Percentiles rank a stretch among this genome's conserved stretches.
Evolutionary conservation across 371 early-diverging fungal genomes (phyloP).

Genomic region (Mortierella sp.): DNA sequence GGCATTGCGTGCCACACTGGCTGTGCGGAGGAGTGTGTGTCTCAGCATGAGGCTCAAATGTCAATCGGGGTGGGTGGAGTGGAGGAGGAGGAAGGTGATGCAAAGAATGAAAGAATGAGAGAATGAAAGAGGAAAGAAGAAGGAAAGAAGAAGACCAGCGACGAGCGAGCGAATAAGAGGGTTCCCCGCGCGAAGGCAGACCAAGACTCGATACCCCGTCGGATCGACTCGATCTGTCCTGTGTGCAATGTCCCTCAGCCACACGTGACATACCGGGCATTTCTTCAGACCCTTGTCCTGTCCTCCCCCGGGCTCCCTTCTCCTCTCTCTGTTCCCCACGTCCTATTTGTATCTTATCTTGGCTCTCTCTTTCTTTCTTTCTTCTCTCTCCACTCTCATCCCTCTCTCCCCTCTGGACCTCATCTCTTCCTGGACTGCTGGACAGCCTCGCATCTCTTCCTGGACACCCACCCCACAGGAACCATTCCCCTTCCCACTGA

Average conservation of each 20-base stretch:
- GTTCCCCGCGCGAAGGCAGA: conserved; percentile 23
- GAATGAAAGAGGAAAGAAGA: neutral
- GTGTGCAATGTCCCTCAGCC: too few species aligned
- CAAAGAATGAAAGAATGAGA: neutral
- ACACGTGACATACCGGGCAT: too few species aligned
- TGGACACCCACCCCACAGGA: too few species aligned
- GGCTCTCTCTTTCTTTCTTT: neutral
- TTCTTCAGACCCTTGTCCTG: too few species aligned
- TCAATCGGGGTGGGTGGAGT: neutral
- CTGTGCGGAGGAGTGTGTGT: conserved; percentile 20
- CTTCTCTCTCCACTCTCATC: neutral
- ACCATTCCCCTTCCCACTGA: too few species aligned
- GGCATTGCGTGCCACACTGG: conserved; percentile 8
- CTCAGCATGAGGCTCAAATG: conserved; percentile 15
- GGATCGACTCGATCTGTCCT: neutral
- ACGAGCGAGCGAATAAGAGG: conserved; percentile 7
- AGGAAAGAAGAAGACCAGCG: neutral
- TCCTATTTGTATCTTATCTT: too few species aligned
- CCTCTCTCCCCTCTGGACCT: neutral
- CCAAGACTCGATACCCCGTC: too few species aligned
- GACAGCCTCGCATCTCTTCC: too few species aligned
- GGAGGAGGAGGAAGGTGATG: neutral
- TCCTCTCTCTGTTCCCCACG: too few species aligned
- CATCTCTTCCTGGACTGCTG: conserved; percentile 1
- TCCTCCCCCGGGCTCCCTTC: too few species aligned